Evolutionary conservation across 2,329 filamentous ascomycete species (phyloP), one percentile per base, ranked within the genome.

Genomic region (Trichoderma sp.): DNA sequence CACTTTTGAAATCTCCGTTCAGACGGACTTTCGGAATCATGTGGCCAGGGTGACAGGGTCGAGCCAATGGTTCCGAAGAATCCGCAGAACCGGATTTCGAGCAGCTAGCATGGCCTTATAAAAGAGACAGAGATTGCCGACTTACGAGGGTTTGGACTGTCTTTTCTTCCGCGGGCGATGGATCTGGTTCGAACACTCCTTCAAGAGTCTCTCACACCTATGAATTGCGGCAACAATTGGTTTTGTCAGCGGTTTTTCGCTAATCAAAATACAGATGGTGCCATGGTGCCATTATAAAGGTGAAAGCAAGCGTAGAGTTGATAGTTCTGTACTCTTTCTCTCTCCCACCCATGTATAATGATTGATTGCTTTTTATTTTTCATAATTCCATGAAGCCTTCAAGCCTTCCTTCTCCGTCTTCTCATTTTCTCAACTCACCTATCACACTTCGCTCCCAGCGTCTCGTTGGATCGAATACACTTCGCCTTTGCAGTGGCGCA

Each of bases 141-240:
- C 84, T 79, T 76, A 86, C 84, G 84, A 86, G 37, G 83, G 82
- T 69, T 83, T 85, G 39, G 77, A 78, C 37, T 83, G 81, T 71
- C 84, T 79, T 77, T 86, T 86, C 75, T 86, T 86, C 34, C 84
- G 79, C 4, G 83, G 83, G 28, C 80, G 81, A 72, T 84, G 84
- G 30, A 84, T 74, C 71, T 86, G 84, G 13, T 77, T 78, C 0
- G 78, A 75, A 69, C 84, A 86, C 39, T 82, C 79, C 70, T 85
- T 86, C 46, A 79, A 78, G 5, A 86, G 75, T 16, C 84, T 77
- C 68, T 84, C 79, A 69, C 84, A 86, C 69, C 84, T 85, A 71
- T 2, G 28, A 34, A 65, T 71, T 34, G 69, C 52, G 11, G 26
- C 28, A 39, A 34, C 39, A 49, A 28, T 58, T 14, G 52, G 34